Evolutionary conservation across 306 rosid genomes (phyloP).

Genomic region (Dalbergia cultrata): DNA sequence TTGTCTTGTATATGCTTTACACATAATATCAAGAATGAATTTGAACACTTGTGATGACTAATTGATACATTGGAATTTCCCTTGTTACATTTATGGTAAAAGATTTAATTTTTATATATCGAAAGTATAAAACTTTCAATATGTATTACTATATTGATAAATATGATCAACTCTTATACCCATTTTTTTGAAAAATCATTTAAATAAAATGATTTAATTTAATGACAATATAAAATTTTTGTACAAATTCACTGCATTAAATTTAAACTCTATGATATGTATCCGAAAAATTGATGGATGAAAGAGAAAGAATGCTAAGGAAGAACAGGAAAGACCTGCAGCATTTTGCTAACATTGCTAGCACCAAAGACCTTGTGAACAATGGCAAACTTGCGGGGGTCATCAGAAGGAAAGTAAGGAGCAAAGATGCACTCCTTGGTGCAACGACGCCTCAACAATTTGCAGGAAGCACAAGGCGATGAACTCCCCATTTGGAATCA

Average conservation of each 20-base stretch:
- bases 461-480: conserved; percentile 90
- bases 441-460: conserved; percentile 85
- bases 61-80: not conserved
- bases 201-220: too few relatives aligned
- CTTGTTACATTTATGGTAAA: not conserved
- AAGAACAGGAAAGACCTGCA: conserved; percentile 64
- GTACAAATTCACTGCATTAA: too few relatives aligned
- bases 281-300: not conserved
- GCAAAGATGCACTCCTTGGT: conserved; percentile 79
- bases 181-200: too few relatives aligned
- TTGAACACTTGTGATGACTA: not conserved
- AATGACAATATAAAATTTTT: too few relatives aligned
- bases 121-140: too few relatives aligned
- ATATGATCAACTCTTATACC: too few relatives aligned
- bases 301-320: not conserved
- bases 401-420: conserved; percentile 83
- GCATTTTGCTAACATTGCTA: conserved; percentile 87
- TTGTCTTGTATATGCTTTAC: not conserved
- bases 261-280: not conserved
- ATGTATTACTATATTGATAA: too few relatives aligned
- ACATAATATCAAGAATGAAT: not conserved
- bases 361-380: conserved; percentile 95
- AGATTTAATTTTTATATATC: too few relatives aligned
- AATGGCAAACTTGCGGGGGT: conserved; percentile 79
- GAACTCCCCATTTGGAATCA: conserved; percentile 61